These are phyloP conservation scores for Sporothrix globosa DNA, from an alignment of 2,329 filamentous ascomycete genomes.

Conservation along the genomic window DNA sequence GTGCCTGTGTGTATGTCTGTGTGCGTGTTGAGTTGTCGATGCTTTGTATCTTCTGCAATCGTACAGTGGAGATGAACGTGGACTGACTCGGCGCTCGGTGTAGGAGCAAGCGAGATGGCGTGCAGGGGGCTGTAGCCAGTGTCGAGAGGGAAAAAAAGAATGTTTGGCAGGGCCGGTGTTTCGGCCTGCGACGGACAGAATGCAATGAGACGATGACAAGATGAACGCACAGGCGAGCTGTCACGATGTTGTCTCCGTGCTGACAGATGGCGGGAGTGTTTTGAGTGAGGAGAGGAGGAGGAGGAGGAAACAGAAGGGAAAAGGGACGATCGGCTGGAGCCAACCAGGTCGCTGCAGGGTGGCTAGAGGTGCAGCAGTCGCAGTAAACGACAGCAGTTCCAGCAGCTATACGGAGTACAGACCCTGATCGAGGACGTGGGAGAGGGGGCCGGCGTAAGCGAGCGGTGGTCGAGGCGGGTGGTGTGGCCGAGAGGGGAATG, in stretches of 20 bases:
- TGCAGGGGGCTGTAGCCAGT: background rate
- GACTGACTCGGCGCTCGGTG: constrained; percentile 27
- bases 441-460: constrained; percentile 11
- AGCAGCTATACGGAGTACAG: background rate
- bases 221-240: background rate
- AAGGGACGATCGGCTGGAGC: background rate
- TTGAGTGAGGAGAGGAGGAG: constrained; percentile 1
- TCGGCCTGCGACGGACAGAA: background rate
- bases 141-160: background rate
- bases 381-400: background rate
- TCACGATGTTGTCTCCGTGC: constrained; percentile 16
- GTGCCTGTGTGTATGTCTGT: background rate
- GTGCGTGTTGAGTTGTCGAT: background rate
- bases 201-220: background rate
- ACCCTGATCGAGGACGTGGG: background rate
- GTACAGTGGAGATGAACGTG: constrained; percentile 6
- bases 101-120: constrained; percentile 25
- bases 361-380: background rate
- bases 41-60: background rate
- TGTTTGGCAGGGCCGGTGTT: background rate
- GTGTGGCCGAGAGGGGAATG: constrained; percentile 14
- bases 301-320: background rate
- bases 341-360: constrained; percentile 22
- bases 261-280: background rate
- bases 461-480: constrained; percentile 7